Conservation (phyloP, 2,329 filamentous ascomycete genomes). For the Ophiocordyceps camponoti-rufipedis region DNA sequence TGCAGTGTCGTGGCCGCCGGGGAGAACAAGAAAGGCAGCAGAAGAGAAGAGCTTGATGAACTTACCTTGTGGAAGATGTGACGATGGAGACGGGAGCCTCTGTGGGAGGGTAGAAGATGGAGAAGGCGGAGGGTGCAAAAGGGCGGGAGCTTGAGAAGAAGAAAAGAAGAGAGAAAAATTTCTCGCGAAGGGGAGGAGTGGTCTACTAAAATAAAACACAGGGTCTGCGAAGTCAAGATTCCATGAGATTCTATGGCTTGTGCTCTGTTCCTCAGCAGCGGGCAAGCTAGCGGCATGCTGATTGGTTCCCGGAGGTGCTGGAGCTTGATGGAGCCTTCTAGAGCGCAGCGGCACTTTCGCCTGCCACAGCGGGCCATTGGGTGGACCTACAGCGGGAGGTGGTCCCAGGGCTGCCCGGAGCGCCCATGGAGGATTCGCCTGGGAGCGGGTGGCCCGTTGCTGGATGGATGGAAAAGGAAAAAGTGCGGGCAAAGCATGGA, state of each 20-base stretch:
- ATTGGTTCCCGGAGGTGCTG: slow-evolving; percentile 8
- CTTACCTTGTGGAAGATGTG: neutral
- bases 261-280: slow-evolving; percentile 9
- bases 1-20: neutral
- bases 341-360: slow-evolving; percentile 2
- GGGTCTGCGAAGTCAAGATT: slow-evolving; percentile 16
- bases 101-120: neutral
- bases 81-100: neutral
- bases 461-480: too few species aligned
- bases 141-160: neutral
- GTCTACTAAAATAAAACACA: slow-evolving; percentile 1
- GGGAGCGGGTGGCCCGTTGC: too few species aligned
- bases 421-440: too few species aligned
- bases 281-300: slow-evolving; percentile 4
- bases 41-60: neutral
- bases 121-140: neutral
- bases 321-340: slow-evolving; percentile 10
- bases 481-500: too few species aligned
- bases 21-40: neutral
- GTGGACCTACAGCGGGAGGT: neutral
- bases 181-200: neutral
- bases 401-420: neutral
- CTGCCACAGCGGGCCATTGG: neutral
- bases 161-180: slow-evolving; percentile 1
- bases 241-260: slow-evolving; percentile 26